These are phyloP conservation scores for Chytridium lagenaria DNA, from an alignment of 371 early-diverging fungal species.

Conservation along the genomic window DNA sequence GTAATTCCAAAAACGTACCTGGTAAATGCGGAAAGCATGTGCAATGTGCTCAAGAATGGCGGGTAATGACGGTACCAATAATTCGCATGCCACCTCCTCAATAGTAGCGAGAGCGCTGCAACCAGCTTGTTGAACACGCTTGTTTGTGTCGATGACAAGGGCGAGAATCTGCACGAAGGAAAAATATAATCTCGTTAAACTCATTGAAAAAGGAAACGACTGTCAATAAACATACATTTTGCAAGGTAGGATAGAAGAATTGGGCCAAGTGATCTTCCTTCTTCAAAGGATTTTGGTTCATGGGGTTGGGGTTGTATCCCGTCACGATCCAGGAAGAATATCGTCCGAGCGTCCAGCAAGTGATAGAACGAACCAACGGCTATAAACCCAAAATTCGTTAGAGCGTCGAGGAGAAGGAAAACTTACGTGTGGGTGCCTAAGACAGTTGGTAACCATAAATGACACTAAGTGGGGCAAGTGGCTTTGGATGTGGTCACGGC, in stretches of 20 bases:
- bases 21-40: conserved; percentile 81
- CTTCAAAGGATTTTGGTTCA: conserved; percentile 30
- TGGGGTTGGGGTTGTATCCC: conserved; percentile 48
- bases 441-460: conserved; percentile 71
- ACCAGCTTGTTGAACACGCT: conserved; percentile 94
- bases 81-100: conserved; percentile 83
- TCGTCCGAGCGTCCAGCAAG: conserved; percentile 96
- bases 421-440: conserved; percentile 79
- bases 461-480: conserved; percentile 89
- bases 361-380: conserved; percentile 93
- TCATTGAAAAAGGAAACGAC: conserved; percentile 24
- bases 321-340: conserved; percentile 86
- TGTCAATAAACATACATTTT: conserved; percentile 58
- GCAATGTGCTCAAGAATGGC: conserved; percentile 78
- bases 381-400: conserved; percentile 32
- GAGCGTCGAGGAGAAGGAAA: neutral
- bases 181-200: neutral
- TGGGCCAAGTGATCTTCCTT: conserved; percentile 58
- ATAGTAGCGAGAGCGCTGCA: conserved; percentile 92
- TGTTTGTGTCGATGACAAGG: conserved; percentile 85
- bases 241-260: conserved; percentile 83
- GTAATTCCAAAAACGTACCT: conserved; percentile 38
- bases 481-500: conserved; percentile 83
- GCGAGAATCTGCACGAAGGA: conserved; percentile 60
- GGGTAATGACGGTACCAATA: conserved; percentile 82